Conservation (phyloP, 306 rosid genomes). For the Dalbergia cochinchinensis region DNA sequence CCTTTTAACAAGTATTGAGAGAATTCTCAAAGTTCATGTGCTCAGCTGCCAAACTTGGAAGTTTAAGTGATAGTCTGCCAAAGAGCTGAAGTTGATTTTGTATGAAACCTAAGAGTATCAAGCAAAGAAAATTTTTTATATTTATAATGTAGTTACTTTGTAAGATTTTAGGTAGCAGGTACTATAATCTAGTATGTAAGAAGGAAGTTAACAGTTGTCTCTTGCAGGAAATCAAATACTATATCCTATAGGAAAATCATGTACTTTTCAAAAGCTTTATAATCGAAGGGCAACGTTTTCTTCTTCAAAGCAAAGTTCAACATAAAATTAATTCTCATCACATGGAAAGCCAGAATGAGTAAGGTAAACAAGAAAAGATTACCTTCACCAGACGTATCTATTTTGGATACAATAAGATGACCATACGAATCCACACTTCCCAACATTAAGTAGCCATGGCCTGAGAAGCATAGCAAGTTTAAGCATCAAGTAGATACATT, state of each 20-base stretch:
- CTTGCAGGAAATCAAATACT: neutral
- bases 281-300: neutral
- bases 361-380: constrained; percentile 29
- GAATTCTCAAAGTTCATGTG: neutral
- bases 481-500: constrained; percentile 18
- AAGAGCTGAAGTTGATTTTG: neutral
- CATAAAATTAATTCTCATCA: constrained; percentile 28
- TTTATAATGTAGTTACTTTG: neutral
- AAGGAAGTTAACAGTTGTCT: neutral
- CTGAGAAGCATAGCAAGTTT: constrained; percentile 54
- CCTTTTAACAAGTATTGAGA: constrained; percentile 4
- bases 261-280: neutral
- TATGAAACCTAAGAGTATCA: neutral
- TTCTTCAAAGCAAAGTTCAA: constrained; percentile 20
- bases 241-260: neutral
- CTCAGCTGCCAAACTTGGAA: neutral
- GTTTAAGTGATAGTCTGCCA: neutral
- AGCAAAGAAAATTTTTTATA: neutral
- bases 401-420: constrained; percentile 86
- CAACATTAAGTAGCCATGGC: constrained; percentile 64
- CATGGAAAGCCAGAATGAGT: constrained; percentile 19
- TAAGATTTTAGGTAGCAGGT: neutral
- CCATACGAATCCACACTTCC: constrained; percentile 95
- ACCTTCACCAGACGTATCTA: constrained; percentile 76
- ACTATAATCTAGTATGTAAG: neutral